Base-by-base conservation (phyloP, 106 monocot species). In the Acanthochlamys bracteata region DNA sequence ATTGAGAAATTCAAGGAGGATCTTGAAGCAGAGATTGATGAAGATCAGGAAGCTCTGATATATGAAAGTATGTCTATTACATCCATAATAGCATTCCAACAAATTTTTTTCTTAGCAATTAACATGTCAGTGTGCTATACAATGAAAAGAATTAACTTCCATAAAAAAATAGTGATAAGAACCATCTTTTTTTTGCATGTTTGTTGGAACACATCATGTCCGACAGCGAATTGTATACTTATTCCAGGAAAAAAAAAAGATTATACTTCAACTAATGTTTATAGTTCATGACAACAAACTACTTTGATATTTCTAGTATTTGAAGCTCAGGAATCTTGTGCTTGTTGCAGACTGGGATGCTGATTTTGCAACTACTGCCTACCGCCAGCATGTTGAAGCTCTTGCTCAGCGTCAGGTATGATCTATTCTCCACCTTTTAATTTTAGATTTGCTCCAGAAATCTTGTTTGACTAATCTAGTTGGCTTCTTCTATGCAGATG, bases 1-100 rank as follows among this genome's bases (percentile, higher is more conserved):
- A 88, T 98, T 63, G 92, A 98, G 41, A 88, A 81, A 71, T 76
- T 92, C 63, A 98, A 98, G 69, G 98, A 98, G 17, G 85, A 98
- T 67, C 58, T 98, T 53, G 98, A 98, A 78, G 98, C 98, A 3
- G 98, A 98, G 58, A 98, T 88, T 62, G 98, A 98, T 75, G 91
- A 98, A 77, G 98, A 92, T 66, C 88, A 98, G 67, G 98, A 98
- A 67, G 91, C 98, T 22, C 68, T 98, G 24, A 73, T 92, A 58
- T 91, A 89, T 79, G 91, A 92, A 78, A 77, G 92, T 98, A 79
- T 76, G 84, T 81, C 22, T 10, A 22, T 20, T 70, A 10, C 6
- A 43, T 43, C 13, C 13, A 43, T 13, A 13, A 43, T 7, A 8
- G 43, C 43, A 13, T 43, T 8, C 43, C 13, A 8, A 43, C 13